Percentiles rank a stretch among this genome's conserved stretches.
Conservation (phyloP, 257 asterid species). For the Nicotiana noctiflora region DNA sequence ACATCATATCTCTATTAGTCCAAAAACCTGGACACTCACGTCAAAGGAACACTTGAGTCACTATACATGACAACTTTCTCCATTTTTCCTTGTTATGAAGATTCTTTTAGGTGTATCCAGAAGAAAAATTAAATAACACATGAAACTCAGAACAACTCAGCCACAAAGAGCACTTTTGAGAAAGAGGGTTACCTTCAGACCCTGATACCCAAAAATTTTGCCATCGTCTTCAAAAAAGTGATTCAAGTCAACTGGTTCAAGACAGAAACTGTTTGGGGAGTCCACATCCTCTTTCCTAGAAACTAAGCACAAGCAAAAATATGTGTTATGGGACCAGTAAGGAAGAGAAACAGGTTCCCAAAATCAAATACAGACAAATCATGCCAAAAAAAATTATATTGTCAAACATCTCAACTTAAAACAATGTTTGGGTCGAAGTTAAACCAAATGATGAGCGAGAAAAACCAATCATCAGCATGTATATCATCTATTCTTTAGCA, state of each 20-base stretch:
- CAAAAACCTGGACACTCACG: neutral
- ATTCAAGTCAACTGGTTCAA: constrained; percentile 72
- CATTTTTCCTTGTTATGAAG: neutral
- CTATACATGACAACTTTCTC: neutral
- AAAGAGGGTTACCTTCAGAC: constrained; percentile 49
- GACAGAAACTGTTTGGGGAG: constrained; percentile 44
- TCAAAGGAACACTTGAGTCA: neutral
- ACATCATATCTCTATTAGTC: neutral
- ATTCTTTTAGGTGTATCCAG: neutral
- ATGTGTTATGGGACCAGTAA: neutral
- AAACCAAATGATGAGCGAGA: neutral
- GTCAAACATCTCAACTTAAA: neutral
- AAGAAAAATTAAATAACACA: neutral
- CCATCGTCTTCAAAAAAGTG: constrained; percentile 75
- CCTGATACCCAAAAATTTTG: constrained; percentile 72
- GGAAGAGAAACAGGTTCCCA: neutral
- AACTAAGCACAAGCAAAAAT: constrained; percentile 26
- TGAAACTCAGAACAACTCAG: neutral
- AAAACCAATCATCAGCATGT: neutral
- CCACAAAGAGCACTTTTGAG: neutral
- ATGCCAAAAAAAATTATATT: neutral
- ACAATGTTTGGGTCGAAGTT: neutral
- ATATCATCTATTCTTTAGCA: neutral
- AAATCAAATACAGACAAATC: neutral
- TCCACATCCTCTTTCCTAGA: constrained; percentile 71